Evolutionary conservation across 768 basidiomycete species (phyloP), one percentile per base, ranked within the genome.

Genomic region (Trametes meyenii): DNA sequence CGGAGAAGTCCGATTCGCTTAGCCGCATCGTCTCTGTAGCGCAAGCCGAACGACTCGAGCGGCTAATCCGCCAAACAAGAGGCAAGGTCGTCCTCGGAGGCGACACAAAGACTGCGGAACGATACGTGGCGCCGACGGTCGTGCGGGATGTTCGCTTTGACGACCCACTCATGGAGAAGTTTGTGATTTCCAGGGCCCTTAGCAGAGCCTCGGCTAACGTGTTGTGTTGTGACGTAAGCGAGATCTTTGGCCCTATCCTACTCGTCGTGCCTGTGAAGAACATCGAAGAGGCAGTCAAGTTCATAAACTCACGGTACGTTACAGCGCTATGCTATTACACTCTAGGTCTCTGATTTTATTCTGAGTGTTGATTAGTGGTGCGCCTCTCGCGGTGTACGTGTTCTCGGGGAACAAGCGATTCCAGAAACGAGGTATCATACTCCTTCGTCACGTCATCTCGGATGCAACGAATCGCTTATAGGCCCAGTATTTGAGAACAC

Each of bases 171-270:
- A 92, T 95, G 90, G 78, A 78, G 70, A 86, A 90, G 90, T 89
- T 65, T 51, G 87, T 78, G n/a, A n/a, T n/a, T n/a, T n/a, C n/a
- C n/a, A n/a, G n/a, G n/a, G n/a, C n/a, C n/a, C n/a, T n/a, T n/a
- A n/a, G n/a, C n/a, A n/a, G n/a, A n/a, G n/a, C n/a, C n/a, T n/a
- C n/a, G n/a, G n/a, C n/a, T n/a, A n/a, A n/a, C n/a, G n/a, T n/a
- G n/a, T n/a, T n/a, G n/a, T n/a, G n/a, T n/a, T n/a, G n/a, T n/a
- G n/a, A 35, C 17, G 11, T 12, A 63, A 92, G 91, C 61, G 94
- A 96, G 69, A 79, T 94, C 42, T 95, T 96, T 66, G 94, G 92
- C 0, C 92, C 94, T 8, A 63, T 96, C 13, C 75, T 96, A 29
- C 86, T 90, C 2, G 78, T 96, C 44, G 75, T 95, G 0, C 82